These are phyloP conservation scores for Xylaria grammica DNA, from an alignment of 495 filamentous ascomycete genomes.

Conservation along the genomic window DNA sequence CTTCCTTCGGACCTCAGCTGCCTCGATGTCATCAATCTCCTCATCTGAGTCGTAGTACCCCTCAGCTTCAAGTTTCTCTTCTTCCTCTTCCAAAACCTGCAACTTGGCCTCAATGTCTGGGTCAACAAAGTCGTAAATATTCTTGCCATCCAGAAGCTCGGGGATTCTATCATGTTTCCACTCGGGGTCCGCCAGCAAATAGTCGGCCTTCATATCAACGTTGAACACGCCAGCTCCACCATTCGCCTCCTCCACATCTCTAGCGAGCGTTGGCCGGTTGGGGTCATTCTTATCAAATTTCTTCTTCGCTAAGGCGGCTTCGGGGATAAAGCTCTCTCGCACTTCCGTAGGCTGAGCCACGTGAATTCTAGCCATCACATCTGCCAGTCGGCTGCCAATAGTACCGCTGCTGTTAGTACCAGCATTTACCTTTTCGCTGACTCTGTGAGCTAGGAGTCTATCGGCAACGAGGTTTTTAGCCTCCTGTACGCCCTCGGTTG, in stretches of 20 bases:
- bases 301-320: constrained; percentile 75
- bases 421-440: constrained; percentile 93
- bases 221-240: constrained; percentile 96
- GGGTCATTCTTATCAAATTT: constrained; percentile 92
- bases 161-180: constrained; percentile 98
- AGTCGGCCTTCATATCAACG: constrained; percentile 86
- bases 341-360: constrained; percentile 86
- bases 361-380: constrained; percentile 92
- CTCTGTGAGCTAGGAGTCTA: constrained; percentile 86
- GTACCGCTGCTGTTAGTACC: constrained; percentile 75
- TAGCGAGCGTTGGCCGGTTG: constrained; percentile 73
- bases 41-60: constrained; percentile 55
- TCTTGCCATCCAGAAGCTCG: constrained; percentile 90
- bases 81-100: constrained; percentile 88
- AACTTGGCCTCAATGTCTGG: constrained; percentile 95
- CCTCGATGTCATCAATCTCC: constrained; percentile 77
- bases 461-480: constrained; percentile 97
- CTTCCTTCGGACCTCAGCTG: constrained; percentile 85
- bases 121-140: constrained; percentile 95
- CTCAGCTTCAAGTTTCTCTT: constrained; percentile 80
- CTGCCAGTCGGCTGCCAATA: constrained; percentile 77
- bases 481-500: constrained; percentile 88
- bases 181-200: constrained; percentile 78
- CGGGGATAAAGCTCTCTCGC: constrained; percentile 86
- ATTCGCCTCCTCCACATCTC: constrained; percentile 89